A percentile compares a stretch with the other conserved stretches of the same genome.
These are phyloP conservation scores for Thuidium tamariscinum DNA, from an alignment of 225 moss, liverwort and hornwort species.

Conservation along the genomic window DNA sequence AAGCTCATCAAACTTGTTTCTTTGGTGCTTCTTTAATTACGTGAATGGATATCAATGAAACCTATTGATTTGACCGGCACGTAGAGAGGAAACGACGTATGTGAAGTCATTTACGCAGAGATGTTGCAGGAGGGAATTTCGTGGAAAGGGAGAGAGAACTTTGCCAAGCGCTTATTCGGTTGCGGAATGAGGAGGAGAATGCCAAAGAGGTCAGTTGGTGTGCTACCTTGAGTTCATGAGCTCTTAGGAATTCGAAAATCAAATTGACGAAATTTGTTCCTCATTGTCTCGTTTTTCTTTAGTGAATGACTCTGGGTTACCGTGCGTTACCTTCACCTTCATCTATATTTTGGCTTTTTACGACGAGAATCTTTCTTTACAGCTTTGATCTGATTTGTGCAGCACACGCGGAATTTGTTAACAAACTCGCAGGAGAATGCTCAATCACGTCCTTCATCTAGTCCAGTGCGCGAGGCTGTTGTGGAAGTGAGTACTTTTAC, in stretches of 20 bases:
- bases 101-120: not conserved
- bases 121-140: conserved; percentile 61
- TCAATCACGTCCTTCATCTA: conserved; percentile 6
- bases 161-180: conserved; percentile 61
- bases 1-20: not conserved
- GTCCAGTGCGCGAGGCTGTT: conserved; percentile 74
- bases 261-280: not conserved
- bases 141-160: conserved; percentile 60
- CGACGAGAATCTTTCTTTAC: not conserved
- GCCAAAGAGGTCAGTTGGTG: conserved; percentile 49
- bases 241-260: not conserved
- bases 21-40: not conserved
- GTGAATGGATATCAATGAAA: not conserved
- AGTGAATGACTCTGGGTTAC: not conserved
- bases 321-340: not conserved
- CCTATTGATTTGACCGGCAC: not conserved
- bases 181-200: conserved; percentile 63
- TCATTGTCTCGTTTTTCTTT: not conserved
- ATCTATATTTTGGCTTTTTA: not conserved
- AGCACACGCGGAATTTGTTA: conserved; percentile 43
- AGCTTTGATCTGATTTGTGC: conserved; percentile 7
- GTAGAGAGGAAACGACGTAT: not conserved
- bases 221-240: not conserved
- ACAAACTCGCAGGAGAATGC: conserved; percentile 30
- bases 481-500: conserved; percentile 45